Base-by-base conservation (phyloP, 2,329 filamentous ascomycete genomes). In the Sclerotinia borealis region DNA sequence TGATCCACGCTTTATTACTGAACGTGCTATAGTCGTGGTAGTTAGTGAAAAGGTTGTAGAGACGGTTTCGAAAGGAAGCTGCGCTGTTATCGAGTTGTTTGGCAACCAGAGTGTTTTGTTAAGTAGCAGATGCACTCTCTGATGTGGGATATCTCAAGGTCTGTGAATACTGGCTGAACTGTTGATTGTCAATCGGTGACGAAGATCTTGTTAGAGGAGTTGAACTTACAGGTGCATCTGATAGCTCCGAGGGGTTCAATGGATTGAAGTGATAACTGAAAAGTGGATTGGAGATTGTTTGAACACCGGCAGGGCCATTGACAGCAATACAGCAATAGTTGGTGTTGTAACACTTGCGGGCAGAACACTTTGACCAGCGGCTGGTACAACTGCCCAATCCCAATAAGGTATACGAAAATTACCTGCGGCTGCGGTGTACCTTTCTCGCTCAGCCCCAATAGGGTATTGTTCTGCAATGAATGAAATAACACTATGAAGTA, bases 1-100 rank as follows among this genome's bases (percentile, higher is more conserved):
- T 73, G n/a, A 80, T 79, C 82, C 83, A 87, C 1, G 81, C 84
- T 72, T 90, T 86, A 71, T 87, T 92, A 69, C 87, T 86, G 72
- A 92, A 90, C 19, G 82, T 79, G 19, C 84, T 83, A 72, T 87
- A 91, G 68, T 90, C 83, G 51, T 82, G 79, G 72, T 90, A 91
- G 64, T 83, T 85, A 10, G 86, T 85, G 66, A 90, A 84, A 1
- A 92, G 78, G 59, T 85, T 86, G 69, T 86, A 88, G 1, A 92
- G 78, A 15, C 90, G 81, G 67, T 85, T 80, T 70, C 86, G 83
- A 43, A 87, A 79, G 17, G 80, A 80, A 2, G 78, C 74, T 6
- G 84, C 78, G 65, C 81, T 83, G 31, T 78, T 78, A 66, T 84
- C 78, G 19, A 88, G 72, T 19, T 81, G 78, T 15, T 77, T 70